Evolutionary conservation across 306 rosid species (phyloP).

Genomic region (Lathyrus aphaca): DNA sequence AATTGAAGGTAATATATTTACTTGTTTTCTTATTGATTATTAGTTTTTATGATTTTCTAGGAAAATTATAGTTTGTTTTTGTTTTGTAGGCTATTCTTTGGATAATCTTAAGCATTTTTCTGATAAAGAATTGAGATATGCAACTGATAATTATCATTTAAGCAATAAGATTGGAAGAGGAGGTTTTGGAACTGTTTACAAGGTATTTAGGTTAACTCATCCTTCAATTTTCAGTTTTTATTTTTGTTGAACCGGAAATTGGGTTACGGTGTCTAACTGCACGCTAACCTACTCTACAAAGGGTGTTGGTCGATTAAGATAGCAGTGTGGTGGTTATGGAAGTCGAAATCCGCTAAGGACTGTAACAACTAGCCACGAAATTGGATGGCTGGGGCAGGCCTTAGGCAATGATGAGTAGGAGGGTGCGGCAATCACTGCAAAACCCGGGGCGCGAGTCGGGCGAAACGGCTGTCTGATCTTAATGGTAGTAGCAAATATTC

Average conservation of each 20-base stretch:
- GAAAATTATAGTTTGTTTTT: conserved; percentile 28
- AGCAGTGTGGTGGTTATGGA: too few relatives aligned
- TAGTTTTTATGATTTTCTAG: conserved; percentile 18
- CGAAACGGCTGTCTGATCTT: too few relatives aligned
- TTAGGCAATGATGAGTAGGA: too few relatives aligned
- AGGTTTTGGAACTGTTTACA: conserved; percentile 89
- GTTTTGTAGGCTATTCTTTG: conserved; percentile 52
- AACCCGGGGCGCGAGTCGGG: too few relatives aligned
- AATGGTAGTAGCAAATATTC: too few relatives aligned
- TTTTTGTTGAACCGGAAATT: background rate
- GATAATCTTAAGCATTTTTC: conserved; percentile 64
- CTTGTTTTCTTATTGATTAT: background rate
- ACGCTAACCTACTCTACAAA: too few relatives aligned
- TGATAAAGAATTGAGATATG: conserved; percentile 65
- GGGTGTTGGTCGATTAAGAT: too few relatives aligned
- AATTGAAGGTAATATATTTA: conserved; percentile 44
- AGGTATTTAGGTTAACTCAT: conserved; percentile 54
- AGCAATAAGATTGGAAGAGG: conserved; percentile 84
- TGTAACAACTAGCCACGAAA: too few relatives aligned
- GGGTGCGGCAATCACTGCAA: too few relatives aligned
- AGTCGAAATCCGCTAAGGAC: too few relatives aligned
- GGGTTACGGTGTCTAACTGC: too few relatives aligned
- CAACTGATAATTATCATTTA: conserved; percentile 71
- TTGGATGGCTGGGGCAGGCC: too few relatives aligned
- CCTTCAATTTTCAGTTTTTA: background rate